Evolutionary conservation across 2,329 filamentous ascomycete genomes (phyloP).

Genomic region (Apiospora aurea): DNA sequence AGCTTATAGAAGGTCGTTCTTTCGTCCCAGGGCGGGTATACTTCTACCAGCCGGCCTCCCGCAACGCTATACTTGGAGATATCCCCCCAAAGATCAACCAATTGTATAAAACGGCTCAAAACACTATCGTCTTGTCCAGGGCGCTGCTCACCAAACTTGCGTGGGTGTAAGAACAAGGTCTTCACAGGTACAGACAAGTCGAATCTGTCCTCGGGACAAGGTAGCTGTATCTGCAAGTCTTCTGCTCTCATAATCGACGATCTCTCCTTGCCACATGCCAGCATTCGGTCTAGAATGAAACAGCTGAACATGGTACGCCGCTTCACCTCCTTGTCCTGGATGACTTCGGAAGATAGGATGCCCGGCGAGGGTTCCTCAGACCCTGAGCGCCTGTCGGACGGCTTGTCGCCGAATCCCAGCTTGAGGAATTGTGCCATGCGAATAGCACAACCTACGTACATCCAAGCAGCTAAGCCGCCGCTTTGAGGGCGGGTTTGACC

Average conservation of each 20-base stretch:
- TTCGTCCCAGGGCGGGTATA: conserved; percentile 65
- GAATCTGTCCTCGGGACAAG: conserved; percentile 71
- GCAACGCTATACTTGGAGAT: conserved; percentile 62
- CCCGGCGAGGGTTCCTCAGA: conserved; percentile 22
- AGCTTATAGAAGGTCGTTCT: conserved; percentile 62
- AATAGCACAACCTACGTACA: conserved; percentile 70
- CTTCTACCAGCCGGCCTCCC: conserved; percentile 58
- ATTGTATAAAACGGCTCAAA: conserved; percentile 59
- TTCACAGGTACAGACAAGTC: conserved; percentile 65
- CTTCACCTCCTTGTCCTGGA: conserved; percentile 68
- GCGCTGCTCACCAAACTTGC: conserved; percentile 24
- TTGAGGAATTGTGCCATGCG: conserved; percentile 68
- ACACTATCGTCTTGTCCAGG: conserved; percentile 52
- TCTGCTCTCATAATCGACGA: conserved; percentile 64
- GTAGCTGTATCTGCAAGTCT: conserved; percentile 70
- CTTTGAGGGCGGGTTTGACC: conserved; percentile 60
- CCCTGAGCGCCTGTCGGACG: conserved; percentile 25
- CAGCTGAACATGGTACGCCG: conserved; percentile 79
- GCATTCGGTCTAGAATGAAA: conserved; percentile 74
- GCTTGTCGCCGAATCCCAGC: conserved; percentile 62
- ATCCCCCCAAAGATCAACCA: conserved; percentile 66
- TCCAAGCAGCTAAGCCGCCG: conserved; percentile 68
- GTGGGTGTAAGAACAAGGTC: conserved; percentile 54
- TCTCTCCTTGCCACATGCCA: conserved; percentile 69
- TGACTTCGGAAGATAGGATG: conserved; percentile 40